A percentile compares a stretch with the other conserved stretches of the same genome.
Evolutionary conservation across 2,329 filamentous ascomycete species (phyloP).

Genomic region (Leptodontidium sp.): DNA sequence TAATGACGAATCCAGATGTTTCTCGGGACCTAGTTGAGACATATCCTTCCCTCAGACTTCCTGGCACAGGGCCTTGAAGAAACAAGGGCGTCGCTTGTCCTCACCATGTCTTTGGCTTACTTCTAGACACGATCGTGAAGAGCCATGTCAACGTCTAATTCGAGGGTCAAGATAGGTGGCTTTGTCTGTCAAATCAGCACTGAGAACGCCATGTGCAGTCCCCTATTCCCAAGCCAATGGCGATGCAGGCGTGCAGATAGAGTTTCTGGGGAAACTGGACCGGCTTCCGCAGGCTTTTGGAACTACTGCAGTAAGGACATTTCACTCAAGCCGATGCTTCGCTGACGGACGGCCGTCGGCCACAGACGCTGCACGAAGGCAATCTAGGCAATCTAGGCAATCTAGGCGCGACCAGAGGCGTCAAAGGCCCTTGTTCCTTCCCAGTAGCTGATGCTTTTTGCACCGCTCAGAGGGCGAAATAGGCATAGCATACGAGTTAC

Average conservation of each 20-base stretch:
- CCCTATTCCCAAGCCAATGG: slow-evolving; percentile 7
- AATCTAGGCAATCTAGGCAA: not conserved
- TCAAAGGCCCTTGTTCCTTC: not conserved
- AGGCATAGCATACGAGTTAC: not conserved
- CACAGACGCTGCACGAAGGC: not conserved
- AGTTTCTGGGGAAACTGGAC: slow-evolving; percentile 20
- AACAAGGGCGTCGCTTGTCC: too few relatives aligned
- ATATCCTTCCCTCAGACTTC: not conserved
- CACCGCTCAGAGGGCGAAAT: not conserved
- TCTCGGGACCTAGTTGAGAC: too few relatives aligned
- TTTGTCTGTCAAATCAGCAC: not conserved
- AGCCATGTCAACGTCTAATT: not conserved
- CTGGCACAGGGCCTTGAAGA: slow-evolving; percentile 14
- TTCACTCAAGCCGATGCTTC: not conserved
- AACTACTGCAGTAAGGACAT: not conserved
- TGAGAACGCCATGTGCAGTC: not conserved
- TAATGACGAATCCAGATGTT: not conserved
- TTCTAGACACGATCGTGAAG: not conserved
- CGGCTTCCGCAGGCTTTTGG: not conserved
- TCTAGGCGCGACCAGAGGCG: not conserved
- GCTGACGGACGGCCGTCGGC: not conserved
- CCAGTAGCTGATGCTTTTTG: not conserved
- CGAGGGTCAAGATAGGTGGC: not conserved
- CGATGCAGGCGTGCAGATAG: not conserved
- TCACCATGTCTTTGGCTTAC: not conserved